Evolutionary conservation across 192 early-diverging fungal genomes (phyloP), one percentile per base, ranked within the genome.

Genomic region (Tieghemiomyces parasiticus): DNA sequence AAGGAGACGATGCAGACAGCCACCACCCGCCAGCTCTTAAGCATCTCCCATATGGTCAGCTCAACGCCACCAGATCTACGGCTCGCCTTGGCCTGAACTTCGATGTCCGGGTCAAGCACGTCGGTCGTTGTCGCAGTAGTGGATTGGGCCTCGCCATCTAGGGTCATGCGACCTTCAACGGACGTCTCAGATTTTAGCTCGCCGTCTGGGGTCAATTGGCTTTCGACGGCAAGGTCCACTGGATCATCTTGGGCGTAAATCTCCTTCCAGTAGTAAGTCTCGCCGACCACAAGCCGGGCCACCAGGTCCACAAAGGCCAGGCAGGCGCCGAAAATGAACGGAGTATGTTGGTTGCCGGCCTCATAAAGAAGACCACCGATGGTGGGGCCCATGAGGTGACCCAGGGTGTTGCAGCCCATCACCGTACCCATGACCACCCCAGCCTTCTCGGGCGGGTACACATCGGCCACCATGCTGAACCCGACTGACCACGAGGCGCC

Each of bases 401-500:
- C 87, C 16, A 89, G 61, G 14, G 81, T 79, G 31, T 83, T 78
- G 1, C 81, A 83, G 0, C 76, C 76, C 56, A 86, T 74, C 0
- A 81, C 79, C 19, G 79, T 75, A 16, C 84, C 84, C 84, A 89
- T 87, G 14, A 81, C 82, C n/a, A 77, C 64, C 24, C 84, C 84
- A 10, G 84, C 64, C 30, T 72, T 77, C n/a, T 76, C 69, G 26
- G 77, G 76, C 3, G 74, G 69, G 44, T 81, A 89, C 0, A 82
- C 78, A 60, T 89, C 84, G 24, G 84, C 82, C 19, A 89, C 64
- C 81, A 86, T 80, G 28, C 78, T 80, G 35, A 86, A 70, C 8
- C 81, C 81, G 32, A 86, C 73, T 0, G 86, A 78, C 85, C 87
- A 87, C 22, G 80, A 78, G n/a, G 82, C 82, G 31, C 84, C 87